Evolutionary conservation across 2,329 filamentous ascomycete genomes (phyloP), one percentile per base, ranked within the genome.

Genomic region (Fusarium redolens): DNA sequence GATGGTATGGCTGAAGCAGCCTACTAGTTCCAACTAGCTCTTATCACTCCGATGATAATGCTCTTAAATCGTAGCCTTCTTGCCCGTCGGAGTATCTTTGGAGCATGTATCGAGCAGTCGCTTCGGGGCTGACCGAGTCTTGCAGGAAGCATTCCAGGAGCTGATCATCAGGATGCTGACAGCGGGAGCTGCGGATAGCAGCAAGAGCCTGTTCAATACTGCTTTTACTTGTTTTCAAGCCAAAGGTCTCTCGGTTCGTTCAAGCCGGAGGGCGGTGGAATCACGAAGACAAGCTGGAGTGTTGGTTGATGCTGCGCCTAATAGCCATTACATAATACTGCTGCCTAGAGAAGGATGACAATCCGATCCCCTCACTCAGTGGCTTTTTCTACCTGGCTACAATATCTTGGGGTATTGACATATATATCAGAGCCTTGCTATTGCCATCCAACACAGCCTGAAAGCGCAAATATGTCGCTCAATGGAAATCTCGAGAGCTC

Each of bases 171-270:
- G 33, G 51, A 3, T 57, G 22, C 4, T 4, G 28, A 2, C 52
- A n/a, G 14, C 7, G 6, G 7, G n/a, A 20, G 28, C 0, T 22
- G 1, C 7, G 10, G 22, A 52, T 18, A 0, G 2, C 7, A 22
- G 28, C 1, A 3, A 60, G 30, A 4, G 28, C 17, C 4, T 11
- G 4, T 1, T 28, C 17, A 2, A 22, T 28, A 8, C 17, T 20
- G 1, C 4, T 18, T 15, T 20, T 12, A 11, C 7, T 3, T 11
- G 15, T 17, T 37, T 17, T 9, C 31, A 25, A 25, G 4, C 2
- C 8, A 1, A 14, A 25, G 22, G 7, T 4, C 9, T 18, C 5
- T 1, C 11, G 11, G 6, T 7, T 35, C 2, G n/a, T 5, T 8
- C 7, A 4, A 7, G 28, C 28, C 5, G 4, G 17, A 18, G 1